Evolutionary conservation across 495 filamentous ascomycete genomes (phyloP), one percentile per base, ranked within the genome.

Genomic region (Xylaria grammica): DNA sequence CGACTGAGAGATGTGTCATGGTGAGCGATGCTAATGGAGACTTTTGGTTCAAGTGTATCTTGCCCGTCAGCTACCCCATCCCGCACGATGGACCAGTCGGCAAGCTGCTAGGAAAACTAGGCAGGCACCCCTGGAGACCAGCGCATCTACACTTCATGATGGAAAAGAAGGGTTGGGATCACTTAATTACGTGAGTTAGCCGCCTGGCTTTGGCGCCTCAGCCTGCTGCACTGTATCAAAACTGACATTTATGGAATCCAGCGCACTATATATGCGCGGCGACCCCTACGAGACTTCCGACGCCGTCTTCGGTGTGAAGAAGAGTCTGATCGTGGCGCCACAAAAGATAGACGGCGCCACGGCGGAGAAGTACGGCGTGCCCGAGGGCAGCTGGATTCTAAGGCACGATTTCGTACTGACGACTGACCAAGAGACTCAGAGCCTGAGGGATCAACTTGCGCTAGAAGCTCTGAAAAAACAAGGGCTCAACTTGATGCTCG

Each of bases 101-200:
- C 0, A 85, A 86, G 78, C 78, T 97, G 72, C 78, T 97, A 75
- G 79, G 79, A 77, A 78, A 76, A 76, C 70, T 97, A 74, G 82
- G 84, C 27, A 81, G 94, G 30, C 94, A 97, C 79, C 86, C 89
- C 63, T 96, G 87, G 79, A 79, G 94, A 42, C 94, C 94, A 27
- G 88, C 88, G 49, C 93, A 97, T 81, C 88, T 97, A 83, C 94
- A 97, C 78, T 97, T 97, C 71, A 95, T 96, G 91, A 96, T 97
- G 77, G 85, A 89, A 74, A 96, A 93, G 81, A 78, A 82, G 34
- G 76, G 92, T 0, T 96, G 89, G 75, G 92, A 97, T 76, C 84
- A 90, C 70, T 79, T 97, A 68, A 87, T 97, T 69, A 97, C 94
- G 90, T 93, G 76, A 65, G 88, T 85, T n/a, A 19, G 45, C 38